A percentile compares a stretch with the other conserved stretches of the same genome.
phyloP scores from a whole-genome alignment of 2,329 filamentous ascomycete genomes.

The Pseudogymnoascus verrucosus region DNA sequence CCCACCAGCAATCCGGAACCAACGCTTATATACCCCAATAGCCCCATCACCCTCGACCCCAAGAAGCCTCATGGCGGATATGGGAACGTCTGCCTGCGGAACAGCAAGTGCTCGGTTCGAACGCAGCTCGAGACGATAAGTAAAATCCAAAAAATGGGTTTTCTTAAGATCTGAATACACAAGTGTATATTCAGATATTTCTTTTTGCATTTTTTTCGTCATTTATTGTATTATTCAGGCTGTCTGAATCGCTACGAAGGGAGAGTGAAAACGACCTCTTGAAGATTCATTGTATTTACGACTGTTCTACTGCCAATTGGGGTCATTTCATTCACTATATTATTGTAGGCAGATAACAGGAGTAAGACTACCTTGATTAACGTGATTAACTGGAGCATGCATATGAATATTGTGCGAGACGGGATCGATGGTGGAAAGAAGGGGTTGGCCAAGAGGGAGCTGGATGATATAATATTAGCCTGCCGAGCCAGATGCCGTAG shows the following conservation, averaged over 20 bases:
- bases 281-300: neutral
- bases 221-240: neutral
- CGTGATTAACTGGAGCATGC: too few relatives aligned
- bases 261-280: neutral
- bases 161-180: neutral
- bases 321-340: neutral
- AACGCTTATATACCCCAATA: neutral
- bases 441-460: too few relatives aligned
- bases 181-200: neutral
- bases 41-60: neutral
- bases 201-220: neutral
- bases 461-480: too few relatives aligned
- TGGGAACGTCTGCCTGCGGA: neutral
- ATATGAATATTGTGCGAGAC: too few relatives aligned
- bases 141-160: slow-evolving; percentile 1
- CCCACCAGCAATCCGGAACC: neutral
- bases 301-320: neutral
- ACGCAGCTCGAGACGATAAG: neutral
- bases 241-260: neutral
- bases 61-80: slow-evolving; percentile 1
- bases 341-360: neutral
- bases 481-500: too few relatives aligned
- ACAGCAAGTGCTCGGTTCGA: neutral
- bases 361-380: too few relatives aligned
- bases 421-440: too few relatives aligned